A percentile compares a stretch with the other conserved stretches of the same genome.
phyloP scores from a whole-genome alignment of 148 eudicot species.

The Vaccinium darrowii region DNA sequence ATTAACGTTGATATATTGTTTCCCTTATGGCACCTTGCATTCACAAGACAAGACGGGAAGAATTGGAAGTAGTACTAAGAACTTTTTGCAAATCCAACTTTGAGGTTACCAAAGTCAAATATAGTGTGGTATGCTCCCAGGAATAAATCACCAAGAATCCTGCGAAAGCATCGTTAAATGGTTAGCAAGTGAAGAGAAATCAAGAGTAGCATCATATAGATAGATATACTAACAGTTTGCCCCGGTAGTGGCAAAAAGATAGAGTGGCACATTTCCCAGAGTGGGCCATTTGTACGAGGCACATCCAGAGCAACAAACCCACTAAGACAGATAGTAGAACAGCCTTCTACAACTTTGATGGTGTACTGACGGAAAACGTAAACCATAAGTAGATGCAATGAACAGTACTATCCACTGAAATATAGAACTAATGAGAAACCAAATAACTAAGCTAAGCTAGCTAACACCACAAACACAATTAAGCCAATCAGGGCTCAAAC shows the following conservation, averaged over 20 bases:
- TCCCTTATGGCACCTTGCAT: background rate
- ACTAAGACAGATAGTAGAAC: constrained; percentile 32
- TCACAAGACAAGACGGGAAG: background rate
- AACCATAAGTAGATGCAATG: background rate
- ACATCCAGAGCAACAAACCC: constrained; percentile 52
- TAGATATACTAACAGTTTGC: background rate
- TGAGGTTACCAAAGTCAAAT: constrained; percentile 44
- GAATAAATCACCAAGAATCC: constrained; percentile 52
- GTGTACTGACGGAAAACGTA: constrained; percentile 31
- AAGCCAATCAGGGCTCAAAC: background rate
- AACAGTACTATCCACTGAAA: background rate
- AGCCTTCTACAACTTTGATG: constrained; percentile 24
- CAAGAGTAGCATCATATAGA: background rate
- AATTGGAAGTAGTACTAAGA: background rate
- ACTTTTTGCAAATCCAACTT: constrained; percentile 41
- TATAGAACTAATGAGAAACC: background rate
- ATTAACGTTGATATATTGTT: background rate
- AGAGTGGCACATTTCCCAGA: constrained; percentile 37
- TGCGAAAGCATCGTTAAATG: background rate
- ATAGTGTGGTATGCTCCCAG: constrained; percentile 49
- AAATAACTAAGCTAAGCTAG: background rate
- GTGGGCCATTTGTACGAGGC: constrained; percentile 44
- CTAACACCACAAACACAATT: background rate
- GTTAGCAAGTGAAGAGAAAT: background rate
- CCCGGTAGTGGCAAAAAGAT: background rate